These are phyloP conservation scores for Pseudonitzschia multiseries DNA, from an alignment of 108 stramenopile genomes.

Conservation along the genomic window DNA sequence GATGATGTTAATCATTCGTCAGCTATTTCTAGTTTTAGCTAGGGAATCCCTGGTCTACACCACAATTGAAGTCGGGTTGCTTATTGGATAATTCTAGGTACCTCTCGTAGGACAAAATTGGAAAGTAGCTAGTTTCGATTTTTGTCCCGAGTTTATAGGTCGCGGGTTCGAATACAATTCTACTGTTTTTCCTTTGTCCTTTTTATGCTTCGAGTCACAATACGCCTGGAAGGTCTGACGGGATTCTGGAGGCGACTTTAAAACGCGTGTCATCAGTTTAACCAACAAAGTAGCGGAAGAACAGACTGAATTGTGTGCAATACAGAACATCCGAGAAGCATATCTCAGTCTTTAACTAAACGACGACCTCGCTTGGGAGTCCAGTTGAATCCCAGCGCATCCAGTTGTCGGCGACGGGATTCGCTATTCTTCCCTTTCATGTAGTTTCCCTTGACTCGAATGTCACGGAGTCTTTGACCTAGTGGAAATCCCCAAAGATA, in stretches of 20 bases:
- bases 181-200: too few species aligned
- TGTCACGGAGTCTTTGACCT: conserved; percentile 74
- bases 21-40: not conserved
- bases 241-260: too few species aligned
- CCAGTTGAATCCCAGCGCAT: conserved; percentile 81
- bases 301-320: not conserved
- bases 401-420: conserved; percentile 62
- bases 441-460: conserved; percentile 74
- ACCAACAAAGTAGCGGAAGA: not conserved
- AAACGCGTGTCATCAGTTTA: too few species aligned
- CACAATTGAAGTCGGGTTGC: too few species aligned
- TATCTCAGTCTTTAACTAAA: not conserved
- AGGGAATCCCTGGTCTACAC: not conserved
- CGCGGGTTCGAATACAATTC: too few species aligned
- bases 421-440: conserved; percentile 52
- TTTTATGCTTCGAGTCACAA: too few species aligned
- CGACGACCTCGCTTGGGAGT: conserved; percentile 59
- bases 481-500: conserved; percentile 71
- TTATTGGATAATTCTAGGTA: too few species aligned
- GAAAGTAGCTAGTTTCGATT: too few species aligned
- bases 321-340: not conserved
- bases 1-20: not conserved
- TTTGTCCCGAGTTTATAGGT: too few species aligned
- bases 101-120: too few species aligned
- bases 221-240: too few species aligned